These are phyloP conservation scores for Crithidia fasciculata DNA, from an alignment of 208 protist genomes.

Conservation along the genomic window DNA sequence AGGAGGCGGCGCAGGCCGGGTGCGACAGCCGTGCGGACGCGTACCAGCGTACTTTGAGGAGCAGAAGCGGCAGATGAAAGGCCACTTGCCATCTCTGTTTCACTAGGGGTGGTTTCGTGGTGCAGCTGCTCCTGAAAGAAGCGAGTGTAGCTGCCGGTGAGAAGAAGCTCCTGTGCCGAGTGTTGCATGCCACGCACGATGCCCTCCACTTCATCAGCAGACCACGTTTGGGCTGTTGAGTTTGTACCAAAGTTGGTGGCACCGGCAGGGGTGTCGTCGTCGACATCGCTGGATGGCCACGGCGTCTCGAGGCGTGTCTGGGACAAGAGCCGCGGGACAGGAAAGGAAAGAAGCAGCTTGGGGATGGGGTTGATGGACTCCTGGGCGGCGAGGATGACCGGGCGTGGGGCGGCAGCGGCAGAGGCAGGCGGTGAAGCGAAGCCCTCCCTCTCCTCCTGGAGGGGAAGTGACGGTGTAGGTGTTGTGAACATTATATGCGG, in stretches of 20 bases:
- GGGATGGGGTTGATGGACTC: constrained; percentile 45
- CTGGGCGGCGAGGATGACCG: constrained; percentile 30
- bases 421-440: neutral
- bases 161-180: constrained; percentile 39
- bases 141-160: constrained; percentile 30
- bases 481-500: neutral
- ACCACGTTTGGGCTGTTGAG: constrained; percentile 8
- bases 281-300: neutral
- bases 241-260: neutral
- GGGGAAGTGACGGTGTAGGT: neutral
- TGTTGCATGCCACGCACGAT: constrained; percentile 41
- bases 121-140: constrained; percentile 60
- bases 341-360: constrained; percentile 61
- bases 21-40: constrained; percentile 9
- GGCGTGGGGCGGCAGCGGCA: constrained; percentile 16
- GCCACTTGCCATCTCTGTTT: too few relatives aligned
- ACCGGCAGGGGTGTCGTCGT: constrained; percentile 13
- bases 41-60: too few relatives aligned
- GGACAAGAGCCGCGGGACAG: constrained; percentile 37
- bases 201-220: constrained; percentile 14
- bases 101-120: constrained; percentile 13
- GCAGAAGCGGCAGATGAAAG: too few relatives aligned
- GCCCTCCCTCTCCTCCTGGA: neutral
- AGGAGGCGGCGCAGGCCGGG: constrained; percentile 14
- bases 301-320: constrained; percentile 30